These are phyloP conservation scores for Podila epigama DNA, from an alignment of 192 early-diverging fungal species.

Conservation along the genomic window DNA sequence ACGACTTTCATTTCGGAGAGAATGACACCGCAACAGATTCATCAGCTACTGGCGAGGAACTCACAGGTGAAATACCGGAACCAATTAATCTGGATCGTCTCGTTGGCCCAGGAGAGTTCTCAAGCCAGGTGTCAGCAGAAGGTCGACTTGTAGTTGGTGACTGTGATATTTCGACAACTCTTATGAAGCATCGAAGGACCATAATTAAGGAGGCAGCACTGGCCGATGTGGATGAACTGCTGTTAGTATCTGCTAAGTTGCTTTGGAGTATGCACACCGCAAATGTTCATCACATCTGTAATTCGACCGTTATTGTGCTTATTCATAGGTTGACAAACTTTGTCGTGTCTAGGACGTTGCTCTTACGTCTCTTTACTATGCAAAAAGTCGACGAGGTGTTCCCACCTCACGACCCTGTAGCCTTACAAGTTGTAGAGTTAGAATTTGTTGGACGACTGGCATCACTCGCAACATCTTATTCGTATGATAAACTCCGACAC, in stretches of 20 bases:
- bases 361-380: conserved; percentile 5
- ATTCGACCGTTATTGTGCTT: conserved; percentile 8
- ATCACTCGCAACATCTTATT: conserved; percentile 2
- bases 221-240: conserved; percentile 5
- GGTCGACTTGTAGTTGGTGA: conserved; percentile 5
- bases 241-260: conserved; percentile 6
- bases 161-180: conserved; percentile 8
- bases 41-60: conserved; percentile 14
- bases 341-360: conserved; percentile 9
- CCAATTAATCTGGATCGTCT: conserved; percentile 5
- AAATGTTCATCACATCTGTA: conserved; percentile 2
- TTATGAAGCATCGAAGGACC: conserved; percentile 13
- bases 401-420: too few relatives aligned
- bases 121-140: neutral
- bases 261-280: conserved; percentile 3
- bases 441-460: conserved; percentile 8
- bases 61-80: conserved; percentile 13
- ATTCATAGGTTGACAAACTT: conserved; percentile 15
- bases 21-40: too few relatives aligned
- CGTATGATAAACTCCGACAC: conserved; percentile 7
- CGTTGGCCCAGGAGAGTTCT: conserved; percentile 8
- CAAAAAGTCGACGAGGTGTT: conserved; percentile 10
- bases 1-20: too few relatives aligned
- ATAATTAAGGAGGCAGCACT: conserved; percentile 7
- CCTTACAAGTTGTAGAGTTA: conserved; percentile 1